These are phyloP conservation scores for Thraustochytrium striatum DNA, from an alignment of 352 stramenopile genomes.

Conservation along the genomic window DNA sequence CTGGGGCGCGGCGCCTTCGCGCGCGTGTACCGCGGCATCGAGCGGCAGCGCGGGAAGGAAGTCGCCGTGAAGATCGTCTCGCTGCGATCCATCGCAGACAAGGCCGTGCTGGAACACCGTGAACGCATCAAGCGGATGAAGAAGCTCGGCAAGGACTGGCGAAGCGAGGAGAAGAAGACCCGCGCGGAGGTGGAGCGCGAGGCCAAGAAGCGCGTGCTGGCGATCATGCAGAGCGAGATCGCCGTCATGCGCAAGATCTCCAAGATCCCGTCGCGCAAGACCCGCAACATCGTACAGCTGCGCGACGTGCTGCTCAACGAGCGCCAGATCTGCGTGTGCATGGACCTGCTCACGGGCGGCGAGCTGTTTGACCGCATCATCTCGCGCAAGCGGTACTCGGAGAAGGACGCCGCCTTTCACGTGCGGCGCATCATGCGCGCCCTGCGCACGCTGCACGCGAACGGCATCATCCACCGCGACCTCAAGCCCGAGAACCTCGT, in stretches of 20 bases:
- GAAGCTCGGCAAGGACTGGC: not conserved
- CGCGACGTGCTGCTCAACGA: conserved; percentile 27
- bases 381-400: conserved; percentile 23
- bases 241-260: conserved; percentile 43
- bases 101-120: conserved; percentile 15
- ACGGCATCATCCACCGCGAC: conserved; percentile 44
- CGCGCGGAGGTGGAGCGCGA: conserved; percentile 12
- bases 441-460: conserved; percentile 23
- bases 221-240: conserved; percentile 48
- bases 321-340: conserved; percentile 8
- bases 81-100: conserved; percentile 8
- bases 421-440: conserved; percentile 42
- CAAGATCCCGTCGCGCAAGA: conserved; percentile 36
- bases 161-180: not conserved
- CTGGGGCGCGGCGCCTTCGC: conserved; percentile 34
- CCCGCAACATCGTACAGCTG: conserved; percentile 31
- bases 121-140: not conserved
- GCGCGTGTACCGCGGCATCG: conserved; percentile 24
- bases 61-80: conserved; percentile 38
- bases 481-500: conserved; percentile 49
- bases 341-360: conserved; percentile 41
- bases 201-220: conserved; percentile 13
- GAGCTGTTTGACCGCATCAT: conserved; percentile 48
- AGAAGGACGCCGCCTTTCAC: conserved; percentile 48
- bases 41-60: not conserved